A percentile compares a stretch with the other conserved stretches of the same genome.
These are phyloP conservation scores for Starmerella bombi DNA, from an alignment of 805 yeast species.

Conservation along the genomic window DNA sequence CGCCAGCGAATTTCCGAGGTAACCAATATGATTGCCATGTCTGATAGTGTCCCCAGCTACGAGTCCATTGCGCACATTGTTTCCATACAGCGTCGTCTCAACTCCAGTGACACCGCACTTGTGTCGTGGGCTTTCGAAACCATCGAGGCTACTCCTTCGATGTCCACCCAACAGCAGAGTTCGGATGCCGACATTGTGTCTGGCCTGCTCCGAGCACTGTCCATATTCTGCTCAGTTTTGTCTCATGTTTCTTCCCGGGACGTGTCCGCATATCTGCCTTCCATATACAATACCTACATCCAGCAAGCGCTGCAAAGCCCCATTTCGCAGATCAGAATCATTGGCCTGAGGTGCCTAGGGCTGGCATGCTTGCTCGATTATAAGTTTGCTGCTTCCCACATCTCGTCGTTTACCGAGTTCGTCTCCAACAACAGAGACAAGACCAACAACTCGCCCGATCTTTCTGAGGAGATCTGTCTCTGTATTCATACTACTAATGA, in stretches of 20 bases:
- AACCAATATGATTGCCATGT: slow-evolving; percentile 35
- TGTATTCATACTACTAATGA: slow-evolving; percentile 13
- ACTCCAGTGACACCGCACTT: slow-evolving; percentile 14
- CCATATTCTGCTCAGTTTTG: slow-evolving; percentile 54
- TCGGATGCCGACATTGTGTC: slow-evolving; percentile 4
- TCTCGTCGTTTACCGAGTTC: slow-evolving; percentile 4
- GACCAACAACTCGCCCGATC: slow-evolving; percentile 1
- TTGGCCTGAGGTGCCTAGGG: slow-evolving; percentile 67
- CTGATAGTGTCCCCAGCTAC: slow-evolving; percentile 44
- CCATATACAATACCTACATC: slow-evolving; percentile 38
- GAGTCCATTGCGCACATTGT: slow-evolving; percentile 35
- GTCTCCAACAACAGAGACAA: slow-evolving; percentile 37
- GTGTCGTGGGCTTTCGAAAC: slow-evolving; percentile 16
- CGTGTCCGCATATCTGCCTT: slow-evolving; percentile 51
- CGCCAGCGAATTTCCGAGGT: slow-evolving; percentile 59
- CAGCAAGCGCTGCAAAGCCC: slow-evolving; percentile 61
- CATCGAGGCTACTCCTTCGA: slow-evolving; percentile 8
- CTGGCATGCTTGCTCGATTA: slow-evolving; percentile 44
- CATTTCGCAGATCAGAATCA: slow-evolving; percentile 40
- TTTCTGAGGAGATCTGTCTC: slow-evolving; percentile 1
- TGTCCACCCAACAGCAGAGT: slow-evolving; percentile 1
- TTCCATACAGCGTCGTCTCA: slow-evolving; percentile 44
- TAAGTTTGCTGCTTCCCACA: slow-evolving; percentile 9
- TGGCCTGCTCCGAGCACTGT: slow-evolving; percentile 29
- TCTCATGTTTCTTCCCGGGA: slow-evolving; percentile 56